These are phyloP conservation scores for Botryotinia calthae DNA, from an alignment of 2,329 filamentous ascomycete species.

Conservation along the genomic window DNA sequence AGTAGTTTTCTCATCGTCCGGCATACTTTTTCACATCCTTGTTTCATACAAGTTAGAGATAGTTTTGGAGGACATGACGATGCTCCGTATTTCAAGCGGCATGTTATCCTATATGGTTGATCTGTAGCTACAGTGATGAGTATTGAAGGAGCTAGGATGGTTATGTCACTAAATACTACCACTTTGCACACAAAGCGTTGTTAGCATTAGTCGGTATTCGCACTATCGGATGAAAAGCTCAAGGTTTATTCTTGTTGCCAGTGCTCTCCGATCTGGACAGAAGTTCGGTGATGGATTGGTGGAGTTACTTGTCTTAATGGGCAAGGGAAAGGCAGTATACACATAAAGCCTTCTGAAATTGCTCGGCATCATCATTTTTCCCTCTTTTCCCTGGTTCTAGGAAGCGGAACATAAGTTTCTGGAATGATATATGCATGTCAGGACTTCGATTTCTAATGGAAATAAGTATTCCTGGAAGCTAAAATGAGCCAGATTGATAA, in stretches of 20 bases:
- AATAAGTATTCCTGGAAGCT: neutral
- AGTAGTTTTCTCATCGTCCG: rapidly evolving
- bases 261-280: neutral
- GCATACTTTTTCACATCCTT: neutral
- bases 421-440: neutral
- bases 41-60: neutral
- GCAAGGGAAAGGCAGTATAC: neutral
- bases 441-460: neutral
- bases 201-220: no score
- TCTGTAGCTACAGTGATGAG: neutral
- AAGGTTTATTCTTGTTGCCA: neutral
- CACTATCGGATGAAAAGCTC: neutral
- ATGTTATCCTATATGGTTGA: neutral
- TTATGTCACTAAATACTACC: neutral
- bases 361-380: neutral
- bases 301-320: rapidly evolving
- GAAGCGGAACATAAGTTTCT: neutral
- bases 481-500: neutral
- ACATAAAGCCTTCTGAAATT: neutral
- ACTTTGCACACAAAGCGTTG: neutral
- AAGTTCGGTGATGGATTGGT: neutral
- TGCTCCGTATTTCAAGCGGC: neutral
- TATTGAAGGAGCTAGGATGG: neutral
- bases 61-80: neutral
- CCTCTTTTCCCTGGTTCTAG: neutral